These are phyloP conservation scores for Alternaria triticina DNA, from an alignment of 2,329 filamentous ascomycete species.

Conservation along the genomic window DNA sequence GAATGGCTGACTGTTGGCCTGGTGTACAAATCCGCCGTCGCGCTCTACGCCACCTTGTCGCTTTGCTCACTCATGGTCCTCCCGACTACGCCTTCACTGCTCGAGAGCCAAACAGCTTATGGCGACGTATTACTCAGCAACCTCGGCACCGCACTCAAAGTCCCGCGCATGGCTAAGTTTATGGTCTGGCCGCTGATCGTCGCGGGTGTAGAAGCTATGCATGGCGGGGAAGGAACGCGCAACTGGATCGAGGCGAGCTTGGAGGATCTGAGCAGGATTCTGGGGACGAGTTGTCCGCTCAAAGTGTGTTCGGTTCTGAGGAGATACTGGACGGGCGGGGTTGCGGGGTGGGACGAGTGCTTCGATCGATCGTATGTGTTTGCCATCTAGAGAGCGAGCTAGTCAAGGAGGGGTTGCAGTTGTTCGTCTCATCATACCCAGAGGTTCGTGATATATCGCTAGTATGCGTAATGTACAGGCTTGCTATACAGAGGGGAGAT, in stretches of 20 bases:
- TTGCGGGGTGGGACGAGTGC: constrained; percentile 38
- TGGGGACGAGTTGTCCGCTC: constrained; percentile 31
- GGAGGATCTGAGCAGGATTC: constrained; percentile 18
- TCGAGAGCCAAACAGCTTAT: constrained; percentile 19
- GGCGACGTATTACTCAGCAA: constrained; percentile 16
- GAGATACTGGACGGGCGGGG: constrained; percentile 31
- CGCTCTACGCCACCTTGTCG: constrained; percentile 38
- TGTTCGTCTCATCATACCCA: background rate
- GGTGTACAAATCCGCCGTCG: constrained; percentile 31
- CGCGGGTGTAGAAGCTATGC: constrained; percentile 34
- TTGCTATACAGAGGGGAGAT: constrained; percentile 21
- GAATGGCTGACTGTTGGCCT: constrained; percentile 35
- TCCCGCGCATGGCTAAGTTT: constrained; percentile 18
- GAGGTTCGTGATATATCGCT: background rate
- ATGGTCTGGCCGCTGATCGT: constrained; percentile 35
- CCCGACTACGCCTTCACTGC: constrained; percentile 22
- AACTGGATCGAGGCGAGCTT: constrained; percentile 29
- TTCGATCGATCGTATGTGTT: constrained; percentile 35
- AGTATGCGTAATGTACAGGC: constrained; percentile 13
- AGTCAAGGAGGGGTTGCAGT: background rate
- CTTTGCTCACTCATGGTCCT: constrained; percentile 30
- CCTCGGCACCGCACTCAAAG: constrained; percentile 13
- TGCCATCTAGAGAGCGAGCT: constrained; percentile 21
- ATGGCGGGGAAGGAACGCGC: constrained; percentile 19
- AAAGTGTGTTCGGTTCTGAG: constrained; percentile 28